Evolutionary conservation across 2,329 filamentous ascomycete genomes (phyloP), one percentile per base, ranked within the genome.

Genomic region (Pseudophaeomoniella oleicola): DNA sequence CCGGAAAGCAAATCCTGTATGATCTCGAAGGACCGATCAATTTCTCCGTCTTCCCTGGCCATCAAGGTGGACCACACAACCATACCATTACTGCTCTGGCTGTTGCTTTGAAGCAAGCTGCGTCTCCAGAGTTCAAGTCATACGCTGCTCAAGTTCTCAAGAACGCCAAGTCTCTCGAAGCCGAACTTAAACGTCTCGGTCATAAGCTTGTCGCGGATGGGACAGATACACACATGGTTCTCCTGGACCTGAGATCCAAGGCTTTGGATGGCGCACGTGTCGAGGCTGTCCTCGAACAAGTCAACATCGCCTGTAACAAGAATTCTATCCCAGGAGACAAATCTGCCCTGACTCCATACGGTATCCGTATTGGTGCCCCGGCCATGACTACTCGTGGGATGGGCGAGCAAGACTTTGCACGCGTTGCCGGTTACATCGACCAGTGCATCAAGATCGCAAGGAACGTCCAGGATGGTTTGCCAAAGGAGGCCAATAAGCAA

Each of bases 301-400:
- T 92, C 46, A 88, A 88, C 50, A 88, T 96, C 36, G 90, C 90
- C n/a, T 81, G 83, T 56, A 98, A 98, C 71, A 98, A 98, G 72
- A 98, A 98, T 66, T 94, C 90, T 5, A 88, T 94, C 0, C 90
- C 90, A 1, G 90, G 88, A 31, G 90, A 98, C 63, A 84, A 80
- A 55, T 94, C 86, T 1, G 90, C 90, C 1, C 73, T 98, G 53
- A 84, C 88, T 45, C 90, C 90, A 11, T 88, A 88, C 46, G 90
- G 90, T 44, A 71, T 98, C 45, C 80, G 90, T 46, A 87, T 98
- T 63, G 90, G 90, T 38, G 90, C 88, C 0, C 90, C 90, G 0
- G 90, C 90, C 48, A 98, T 98, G 90, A 96, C 90, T 15, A 94
- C 85, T 13, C 77, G 90, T 42, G 90, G 88, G n/a, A 88, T 98